Evolutionary conservation across 148 eudicot genomes (phyloP), one percentile per base, ranked within the genome.

Genomic region (Vaccinium vitisidaea): DNA sequence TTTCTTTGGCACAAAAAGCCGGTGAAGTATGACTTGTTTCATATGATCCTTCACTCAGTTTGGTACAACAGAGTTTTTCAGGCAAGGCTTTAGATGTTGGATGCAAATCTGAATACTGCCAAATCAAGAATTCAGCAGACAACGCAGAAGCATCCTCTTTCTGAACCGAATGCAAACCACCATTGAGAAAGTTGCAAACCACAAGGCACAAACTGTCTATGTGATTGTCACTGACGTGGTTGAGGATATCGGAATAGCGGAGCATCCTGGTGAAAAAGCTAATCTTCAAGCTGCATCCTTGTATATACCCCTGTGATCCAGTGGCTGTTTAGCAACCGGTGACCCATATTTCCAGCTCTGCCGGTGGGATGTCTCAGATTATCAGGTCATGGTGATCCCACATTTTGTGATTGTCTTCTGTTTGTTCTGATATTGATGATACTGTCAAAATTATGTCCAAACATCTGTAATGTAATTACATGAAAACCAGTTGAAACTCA

Each of bases 1-100:
- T 95, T 95, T 65, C 75, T 92, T 10, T 95, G 98, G 97, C 91
- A 93, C 83, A 91, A 90, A 85, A 74, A 84, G 56, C 93, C 97
- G 0, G 88, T 85, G 84, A 95, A 93, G 87, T 93, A 93, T 79
- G 98, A 95, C 80, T 89, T 94, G 87, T 94, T 94, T 88, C 93
- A 94, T 73, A 93, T 93, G 96, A 90, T 87, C 84, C 98, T 95
- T 90, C 98, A 95, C 85, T 95, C 97, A 16, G 84, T 95, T 76
- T 93, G 98, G 98, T 92, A 88, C 83, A 95, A 83, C 86, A 90
- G 93, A 84, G 81, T 95, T 82, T 89, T 90, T 27, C 92, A 90
- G 83, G 77, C 87, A 32, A 83, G 74, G 83, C 69, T 75, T 81
- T 61, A 75, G 49, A 43, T 32, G 81, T 76, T 76, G 18, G 16